These are phyloP conservation scores for Groenewaldozyma auringiensis DNA, from an alignment of 1,139 yeast species.

Conservation along the genomic window DNA sequence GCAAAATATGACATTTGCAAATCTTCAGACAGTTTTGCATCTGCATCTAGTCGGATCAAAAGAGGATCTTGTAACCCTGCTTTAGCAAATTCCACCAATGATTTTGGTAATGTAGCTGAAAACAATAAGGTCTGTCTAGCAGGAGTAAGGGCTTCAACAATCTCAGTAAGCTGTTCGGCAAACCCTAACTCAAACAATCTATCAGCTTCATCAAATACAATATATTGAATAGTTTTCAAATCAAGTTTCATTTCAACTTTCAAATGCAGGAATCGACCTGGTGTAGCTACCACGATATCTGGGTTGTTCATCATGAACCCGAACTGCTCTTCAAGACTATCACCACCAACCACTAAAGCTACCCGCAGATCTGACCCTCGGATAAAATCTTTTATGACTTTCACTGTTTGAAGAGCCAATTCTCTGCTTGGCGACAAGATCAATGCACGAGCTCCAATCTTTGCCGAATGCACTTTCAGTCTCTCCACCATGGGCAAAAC, in stretches of 20 bases:
- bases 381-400: constrained; percentile 82
- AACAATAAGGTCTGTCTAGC: constrained; percentile 81
- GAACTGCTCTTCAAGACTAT: constrained; percentile 92
- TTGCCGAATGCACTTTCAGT: constrained; percentile 73
- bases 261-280: constrained; percentile 93
- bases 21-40: constrained; percentile 79
- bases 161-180: constrained; percentile 86
- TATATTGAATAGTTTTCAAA: constrained; percentile 72
- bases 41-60: constrained; percentile 86
- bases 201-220: constrained; percentile 98
- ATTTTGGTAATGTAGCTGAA: constrained; percentile 90
- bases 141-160: constrained; percentile 74
- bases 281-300: constrained; percentile 92
- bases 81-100: constrained; percentile 91
- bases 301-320: constrained; percentile 89
- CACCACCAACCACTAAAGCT: constrained; percentile 89
- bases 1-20: constrained; percentile 85
- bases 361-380: constrained; percentile 77
- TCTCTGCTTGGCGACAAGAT: constrained; percentile 91
- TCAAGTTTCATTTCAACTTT: constrained; percentile 92
- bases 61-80: constrained; percentile 93
- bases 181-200: constrained; percentile 96
- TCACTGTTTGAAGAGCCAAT: constrained; percentile 84
- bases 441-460: constrained; percentile 83
- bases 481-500: constrained; percentile 87